Base-by-base conservation (phyloP, 139 green algal genomes). In the Microglena sp. region DNA sequence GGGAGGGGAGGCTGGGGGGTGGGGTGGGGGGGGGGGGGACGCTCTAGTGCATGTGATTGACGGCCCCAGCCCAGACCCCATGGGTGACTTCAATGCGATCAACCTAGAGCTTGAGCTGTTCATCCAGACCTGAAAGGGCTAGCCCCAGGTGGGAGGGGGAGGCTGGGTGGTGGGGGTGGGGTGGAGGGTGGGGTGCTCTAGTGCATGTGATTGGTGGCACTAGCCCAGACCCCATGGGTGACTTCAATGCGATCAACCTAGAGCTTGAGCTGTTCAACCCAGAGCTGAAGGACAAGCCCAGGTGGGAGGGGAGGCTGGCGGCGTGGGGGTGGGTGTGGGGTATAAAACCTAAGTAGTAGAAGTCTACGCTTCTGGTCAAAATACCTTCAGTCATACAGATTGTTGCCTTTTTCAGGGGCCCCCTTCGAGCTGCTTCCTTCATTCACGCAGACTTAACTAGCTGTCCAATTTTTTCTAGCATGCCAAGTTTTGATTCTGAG, bases 11-110 rank as follows among this genome's bases (percentile, higher is more conserved):
- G n/a, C n/a, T n/a, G n/a, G n/a, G n/a, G n/a, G n/a, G n/a, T 21
- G 22, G 46, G 6, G 46, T 6, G 29, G 46, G 33, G 21, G 31
- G 64, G 46, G 24, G 45, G 50, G n/a, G n/a, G n/a, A n/a, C 27
- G 78, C 86, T 34, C 84, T 98, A 40, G 84, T 97, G 62, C 94
- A 99, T 55, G 76, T 99, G 21, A 68, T 99, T 2, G 94, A 99
- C 65, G 93, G 93, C 70, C 92, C 83, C 45, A 84, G 66, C 33
- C 82, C 80, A 1, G 90, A 98, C 74, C 91, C 92, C 21, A 67
- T 96, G 26, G 87, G 86, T 8, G 94, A 98, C 81, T 97, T 83
- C 74, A 66, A 84, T 26, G 83, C 88, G 46, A 92, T 95, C 68
- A 77, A 81, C 43, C 75, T 81, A 29, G 93, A 98, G 82, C 82